Evolutionary conservation across 108 stramenopile species (phyloP), one percentile per base, ranked within the genome.

Genomic region (Skeletonema menzelii): DNA sequence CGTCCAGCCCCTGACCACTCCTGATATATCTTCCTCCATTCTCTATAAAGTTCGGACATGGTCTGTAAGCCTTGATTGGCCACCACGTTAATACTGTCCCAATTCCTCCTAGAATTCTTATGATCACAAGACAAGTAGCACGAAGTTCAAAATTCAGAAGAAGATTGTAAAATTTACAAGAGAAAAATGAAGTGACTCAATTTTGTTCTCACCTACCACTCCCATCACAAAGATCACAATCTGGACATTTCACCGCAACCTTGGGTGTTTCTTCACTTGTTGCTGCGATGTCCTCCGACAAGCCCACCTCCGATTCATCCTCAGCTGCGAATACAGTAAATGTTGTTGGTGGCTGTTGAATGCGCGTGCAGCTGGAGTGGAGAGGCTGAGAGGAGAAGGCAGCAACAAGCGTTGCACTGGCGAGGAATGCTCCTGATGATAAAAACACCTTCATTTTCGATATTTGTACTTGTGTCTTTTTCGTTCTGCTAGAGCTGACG

Each of bases 41-140:
- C 14, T 90, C 90, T 14, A 93, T 85, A 56, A 95, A 94, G 42
- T 91, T 90, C 4, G 95, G 93, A 66, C 93, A 96, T 3, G 95
- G 95, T 35, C 93, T 79, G 67, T 95, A 96, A 5, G 93, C 90
- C 68, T 96, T 96, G 69, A 96, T 89, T 7, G 95, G 95, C 82
- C 88, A 90, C 92, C 91, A 94, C 34, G 77, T 78, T 8, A 95
- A 55, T 12, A 96, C 76, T 7, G 68, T 79, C 26, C 84, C 90
- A 34, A 96, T 88, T 6, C 93, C 95, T 6, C 95, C 93, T 12
- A 82, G 59, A 59, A 96, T 96, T 53, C 94, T 90, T 27, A 13
- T 14, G 26, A 66, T 44, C 12, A 75, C 31, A 32, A 32, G 30
- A 32, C 3, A 32, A 7, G 31, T 32, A 32, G 7, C 3, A 32